These are phyloP conservation scores for Viola odorata DNA, from an alignment of 345 rosid genomes.

Conservation along the genomic window DNA sequence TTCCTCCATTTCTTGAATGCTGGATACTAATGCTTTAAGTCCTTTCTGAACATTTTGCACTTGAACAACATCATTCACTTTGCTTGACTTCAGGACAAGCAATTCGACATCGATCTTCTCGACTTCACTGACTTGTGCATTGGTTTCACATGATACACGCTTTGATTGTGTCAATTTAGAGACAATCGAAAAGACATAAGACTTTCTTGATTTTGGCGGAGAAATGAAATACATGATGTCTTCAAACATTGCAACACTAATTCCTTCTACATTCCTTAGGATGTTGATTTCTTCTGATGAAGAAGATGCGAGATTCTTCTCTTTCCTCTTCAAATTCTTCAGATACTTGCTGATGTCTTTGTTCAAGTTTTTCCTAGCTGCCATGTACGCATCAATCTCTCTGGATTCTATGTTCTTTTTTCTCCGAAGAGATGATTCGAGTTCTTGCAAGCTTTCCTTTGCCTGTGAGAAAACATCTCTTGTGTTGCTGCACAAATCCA, in stretches of 20 bases:
- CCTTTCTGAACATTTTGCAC: background rate
- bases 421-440: constrained; percentile 1
- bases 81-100: constrained; percentile 4
- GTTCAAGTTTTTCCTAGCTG: background rate
- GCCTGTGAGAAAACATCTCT: background rate
- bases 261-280: constrained; percentile 3
- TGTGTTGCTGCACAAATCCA: background rate
- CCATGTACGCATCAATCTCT: background rate
- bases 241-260: constrained; percentile 7
- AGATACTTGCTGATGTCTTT: background rate
- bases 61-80: background rate
- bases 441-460: background rate
- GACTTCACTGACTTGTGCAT: background rate
- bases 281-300: background rate
- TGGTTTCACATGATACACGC: background rate
- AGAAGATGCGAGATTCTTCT: background rate
- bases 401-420: background rate
- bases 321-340: background rate
- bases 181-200: constrained; percentile 10
- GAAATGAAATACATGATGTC: constrained; percentile 5
- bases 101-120: constrained; percentile 6
- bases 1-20: constrained; percentile 3
- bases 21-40: background rate
- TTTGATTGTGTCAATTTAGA: constrained; percentile 14
- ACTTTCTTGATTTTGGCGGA: constrained; percentile 9